Base-by-base conservation (phyloP, 306 rosid genomes). In the Vigna angularis region DNA sequence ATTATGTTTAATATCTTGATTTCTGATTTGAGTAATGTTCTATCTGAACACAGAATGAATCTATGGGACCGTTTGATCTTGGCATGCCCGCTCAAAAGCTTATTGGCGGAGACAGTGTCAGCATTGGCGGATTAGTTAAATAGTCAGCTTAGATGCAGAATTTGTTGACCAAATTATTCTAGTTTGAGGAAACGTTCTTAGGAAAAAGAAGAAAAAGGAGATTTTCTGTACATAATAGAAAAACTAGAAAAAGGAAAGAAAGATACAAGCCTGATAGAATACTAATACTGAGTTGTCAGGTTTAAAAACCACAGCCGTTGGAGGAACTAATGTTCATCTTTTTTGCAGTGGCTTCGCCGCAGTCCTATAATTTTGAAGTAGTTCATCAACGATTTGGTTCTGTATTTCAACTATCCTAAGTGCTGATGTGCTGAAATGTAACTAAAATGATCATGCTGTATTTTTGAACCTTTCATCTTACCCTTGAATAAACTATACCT, bases 31-130 rank as follows among this genome's bases (percentile, higher is more conserved):
- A 66, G 56, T 42, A 38, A 47, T 74, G 64, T 75, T 66, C 79
- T 77, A 51, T 48, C 72, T 66, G 32, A 18, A 40, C 58, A 14
- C 93, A 95, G 98, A 80, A 77, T 1, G 93, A 95, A 26, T 91
- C 98, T 18, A 72, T 87, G 83, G 96, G 96, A 73, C 94, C 98
- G 34, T 95, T 93, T 77, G 98, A 90, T 85, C 90, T 94, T 75
- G 96, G 95, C 68, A 70, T 87, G 81, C 85, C 91, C 22, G 77
- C 92, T 22, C 80, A 82, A 78, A 91, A 88, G 84, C 74, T 79
- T 50, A 51, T 74, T 38, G 72, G 82, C 30, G 92, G 85, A 45
- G 97, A 88, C 77, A 74, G 66, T 42, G 66, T 66, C 65, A 75
- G 86, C 87, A 71, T 75, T 11, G 78, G 78, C 34, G 85, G 79